These are phyloP conservation scores for Fusarium domesticum DNA, from an alignment of 2,329 filamentous ascomycete species.

Conservation along the genomic window DNA sequence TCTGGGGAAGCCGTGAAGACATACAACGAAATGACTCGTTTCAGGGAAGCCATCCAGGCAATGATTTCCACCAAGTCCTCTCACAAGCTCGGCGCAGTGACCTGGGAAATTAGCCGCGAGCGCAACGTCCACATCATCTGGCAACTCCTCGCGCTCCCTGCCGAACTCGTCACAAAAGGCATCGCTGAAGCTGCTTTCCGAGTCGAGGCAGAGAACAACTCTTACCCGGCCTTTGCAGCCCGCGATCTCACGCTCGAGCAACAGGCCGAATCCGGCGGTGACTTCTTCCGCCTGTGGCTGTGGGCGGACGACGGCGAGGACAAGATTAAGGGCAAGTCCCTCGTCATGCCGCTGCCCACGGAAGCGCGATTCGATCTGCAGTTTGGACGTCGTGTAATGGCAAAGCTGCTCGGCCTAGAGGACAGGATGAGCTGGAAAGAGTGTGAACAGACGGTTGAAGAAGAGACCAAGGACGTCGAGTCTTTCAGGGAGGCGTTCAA, in stretches of 20 bases:
- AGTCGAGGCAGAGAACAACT: conserved; percentile 76
- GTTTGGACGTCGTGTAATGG: conserved; percentile 82
- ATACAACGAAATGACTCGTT: conserved; percentile 77
- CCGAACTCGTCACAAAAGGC: conserved; percentile 64
- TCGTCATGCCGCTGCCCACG: conserved; percentile 71
- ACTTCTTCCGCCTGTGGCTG: conserved; percentile 82
- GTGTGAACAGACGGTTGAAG: conserved; percentile 70
- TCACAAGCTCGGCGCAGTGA: conserved; percentile 72
- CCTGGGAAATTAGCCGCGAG: conserved; percentile 85
- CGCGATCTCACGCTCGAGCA: conserved; percentile 50
- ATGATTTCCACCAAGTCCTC: conserved; percentile 64
- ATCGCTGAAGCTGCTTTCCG: conserved; percentile 86
- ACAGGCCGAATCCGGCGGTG: conserved; percentile 47
- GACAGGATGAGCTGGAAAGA: conserved; percentile 80
- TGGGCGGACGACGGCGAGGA: conserved; percentile 61
- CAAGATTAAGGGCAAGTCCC: conserved; percentile 56
- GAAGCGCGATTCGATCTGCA: conserved; percentile 83
- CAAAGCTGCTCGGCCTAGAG: conserved; percentile 81
- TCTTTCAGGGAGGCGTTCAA: conserved; percentile 80
- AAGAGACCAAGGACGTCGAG: conserved; percentile 75
- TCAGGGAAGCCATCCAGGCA: conserved; percentile 70
- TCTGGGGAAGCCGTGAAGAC: conserved; percentile 58
- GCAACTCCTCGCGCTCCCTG: conserved; percentile 81
- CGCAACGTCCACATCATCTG: conserved; percentile 86
- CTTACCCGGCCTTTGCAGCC: conserved; percentile 50